Evolutionary conservation across 2,329 filamentous ascomycete species (phyloP), one percentile per base, ranked within the genome.

Genomic region (Cladosporium austrohemisphaericum): DNA sequence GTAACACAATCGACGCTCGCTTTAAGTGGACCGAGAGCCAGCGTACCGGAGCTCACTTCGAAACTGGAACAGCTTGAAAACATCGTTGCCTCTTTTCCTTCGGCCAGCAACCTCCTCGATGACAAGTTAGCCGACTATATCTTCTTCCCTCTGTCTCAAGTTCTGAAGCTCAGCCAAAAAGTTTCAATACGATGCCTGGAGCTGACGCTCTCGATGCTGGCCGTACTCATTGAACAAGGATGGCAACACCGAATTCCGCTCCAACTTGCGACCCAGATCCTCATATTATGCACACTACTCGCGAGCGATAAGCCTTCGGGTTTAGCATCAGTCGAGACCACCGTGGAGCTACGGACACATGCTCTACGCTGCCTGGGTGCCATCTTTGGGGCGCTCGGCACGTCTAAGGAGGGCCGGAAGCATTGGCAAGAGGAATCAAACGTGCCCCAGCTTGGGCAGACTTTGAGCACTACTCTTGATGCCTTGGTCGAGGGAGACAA

Each of bases 141-240:
- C 62, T 97, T 97, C 73, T 95, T 96, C 55, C 93, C 93, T 0
- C 74, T 98, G 0, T 90, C 88, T 0, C 86, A 93, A 58, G 81
- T 97, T 31, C 84, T 98, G 60, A 84, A 88, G 51, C 79, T 83
- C 54, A 85, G 88, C 57, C 80, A 86, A 54, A 76, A 78, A 40
- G 81, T 91, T 47, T 83, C 91, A 1, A 78, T 86, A 38, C 78
- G 79, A 28, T 74, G 88, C 32, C 71, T 93, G 6, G 93, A 98
- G 65, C 69, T 86, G 35, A 84, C 85, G 23, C 75, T 96, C 37
- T 81, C 83, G 64, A 92, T 87, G 57, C 73, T 96, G 26, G 77
- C 80, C 9, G 71, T 89, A 13, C 76, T 98, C 22, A 77, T 97
- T 29, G 71, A 78, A 29, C 73, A 86, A 65, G 91, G 90, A 55